Evolutionary conservation across 768 basidiomycete species (phyloP), one percentile per base, ranked within the genome.

Genomic region (Suillus paluster): DNA sequence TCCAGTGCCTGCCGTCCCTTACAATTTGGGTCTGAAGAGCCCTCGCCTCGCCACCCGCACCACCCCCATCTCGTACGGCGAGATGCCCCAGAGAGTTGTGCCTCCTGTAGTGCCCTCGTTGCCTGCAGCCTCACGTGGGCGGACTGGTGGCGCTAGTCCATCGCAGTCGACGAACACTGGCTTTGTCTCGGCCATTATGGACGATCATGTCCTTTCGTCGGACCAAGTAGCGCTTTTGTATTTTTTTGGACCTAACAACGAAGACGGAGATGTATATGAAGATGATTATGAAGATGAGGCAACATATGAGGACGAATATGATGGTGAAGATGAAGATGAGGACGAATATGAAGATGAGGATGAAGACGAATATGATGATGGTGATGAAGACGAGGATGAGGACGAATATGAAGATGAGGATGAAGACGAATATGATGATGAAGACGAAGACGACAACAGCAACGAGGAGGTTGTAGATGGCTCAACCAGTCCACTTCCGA

Each of bases 21-120:
- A 2, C 23, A 38, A 17, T 15, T 21, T 38, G 2, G 5, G 9
- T 38, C 19, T 10, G 23, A 38, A 19, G 15, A 25, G 8, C 9
- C 3, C 52, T 17, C 23, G 41, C 33, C 44, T 67, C 10, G 63
- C 69, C 33, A 27, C 57, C 23, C 64, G 56, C 53, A 39, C 59
- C 2, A 54, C 57, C 27, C 15, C 57, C n/a, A 56, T 59, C 48
- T 27, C 54, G 23, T 59, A 45, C 46, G 30, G 44, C 53, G 30
- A 50, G 27, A 60, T 45, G 21, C 30, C 58, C 5, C 56, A 60
- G 36, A 46, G 59, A 27, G 17, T 36, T 5, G 27, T 64, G 52
- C 50, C 53, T 12, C 57, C 57, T 19, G 54, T 63, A 19, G 41
- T 38, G n/a, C 49, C 62, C 12, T 14, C n/a, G 25, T 38, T 53